Conservation (phyloP, 495 filamentous ascomycete species). For the Annulohypoxylon bovei region DNA sequence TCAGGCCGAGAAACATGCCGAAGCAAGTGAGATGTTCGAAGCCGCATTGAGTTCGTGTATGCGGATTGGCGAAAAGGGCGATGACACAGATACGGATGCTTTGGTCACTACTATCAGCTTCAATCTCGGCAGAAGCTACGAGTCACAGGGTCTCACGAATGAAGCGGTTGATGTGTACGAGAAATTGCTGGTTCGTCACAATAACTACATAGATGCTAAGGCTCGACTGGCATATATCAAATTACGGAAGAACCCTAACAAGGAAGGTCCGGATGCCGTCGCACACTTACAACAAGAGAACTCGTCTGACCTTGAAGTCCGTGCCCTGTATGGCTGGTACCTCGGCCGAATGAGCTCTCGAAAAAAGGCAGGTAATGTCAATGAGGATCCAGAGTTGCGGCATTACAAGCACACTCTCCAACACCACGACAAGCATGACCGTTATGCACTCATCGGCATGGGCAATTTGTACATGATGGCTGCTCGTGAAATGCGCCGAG, state of each 20-base stretch:
- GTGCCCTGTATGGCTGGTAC: slow-evolving; percentile 94
- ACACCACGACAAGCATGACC: slow-evolving; percentile 94
- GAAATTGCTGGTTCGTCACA: slow-evolving; percentile 79
- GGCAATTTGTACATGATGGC: slow-evolving; percentile 88
- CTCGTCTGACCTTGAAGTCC: slow-evolving; percentile 85
- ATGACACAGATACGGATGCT: slow-evolving; percentile 81
- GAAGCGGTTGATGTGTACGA: slow-evolving; percentile 90
- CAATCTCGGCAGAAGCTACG: slow-evolving; percentile 96
- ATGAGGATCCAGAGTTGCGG: slow-evolving; percentile 88
- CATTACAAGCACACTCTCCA: slow-evolving; percentile 97
- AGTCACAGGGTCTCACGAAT: slow-evolving; percentile 80
- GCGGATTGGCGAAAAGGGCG: slow-evolving; percentile 72
- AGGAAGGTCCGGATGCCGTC: slow-evolving; percentile 87
- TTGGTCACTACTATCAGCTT: slow-evolving; percentile 93
- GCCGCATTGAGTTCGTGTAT: slow-evolving; percentile 86
- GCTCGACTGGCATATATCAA: slow-evolving; percentile 89
- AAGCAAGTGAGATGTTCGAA: slow-evolving; percentile 88
- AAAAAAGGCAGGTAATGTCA: slow-evolving; percentile 79
- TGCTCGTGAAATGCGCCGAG: slow-evolving; percentile 92
- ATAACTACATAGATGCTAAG: slow-evolving; percentile 90
- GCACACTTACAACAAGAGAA: slow-evolving; percentile 82
- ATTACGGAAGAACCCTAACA: slow-evolving; percentile 80
- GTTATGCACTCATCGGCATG: slow-evolving; percentile 94
- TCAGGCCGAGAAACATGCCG: slow-evolving; percentile 80
- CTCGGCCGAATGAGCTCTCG: slow-evolving; percentile 78